Base-by-base conservation (phyloP, 2,329 filamentous ascomycete genomes). In the Aspergillus pseudotamarii region DNA sequence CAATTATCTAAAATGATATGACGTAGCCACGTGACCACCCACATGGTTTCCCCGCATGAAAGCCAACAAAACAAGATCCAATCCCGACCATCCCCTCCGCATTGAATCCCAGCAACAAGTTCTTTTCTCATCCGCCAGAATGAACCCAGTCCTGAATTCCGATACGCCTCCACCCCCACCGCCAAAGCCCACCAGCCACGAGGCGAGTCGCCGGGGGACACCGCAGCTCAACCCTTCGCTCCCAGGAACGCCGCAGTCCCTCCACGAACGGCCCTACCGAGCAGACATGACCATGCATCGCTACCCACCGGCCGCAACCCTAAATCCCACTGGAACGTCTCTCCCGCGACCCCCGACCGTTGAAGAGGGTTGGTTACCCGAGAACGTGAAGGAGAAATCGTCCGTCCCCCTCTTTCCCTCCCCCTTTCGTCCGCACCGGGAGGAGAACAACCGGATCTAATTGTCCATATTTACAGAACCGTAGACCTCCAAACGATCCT, bases 371-470 rank as follows among this genome's bases (percentile, higher is more conserved):
- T 97, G 93, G 93, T 83, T 97, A 3, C 93, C 93, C 1, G 85
- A 87, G 64, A 81, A 88, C 14, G 80, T 97, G 2, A 86, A 91
- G 72, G 91, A 95, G 72, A 96, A 95, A 81, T 89, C 91, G 93
- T 96, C 87, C 80, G n/a, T 2, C 21, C 9, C 34, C 48, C 3
- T 21, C 43, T 48, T 9, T 28, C 3, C 19, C 11, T n/a, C 36
- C 34, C 21, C 6, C 6, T 6, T 8, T 19, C 36, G 0, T 19
- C 19, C 36, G 14, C 36, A 38, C 36, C 4, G 6, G 8, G 14
- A 9, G 6, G 8, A 5, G 2, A 38, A 38, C 6, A 3, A 19
- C 36, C 8, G 0, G 6, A 10, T n/a, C 38, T 41, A 36, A 51
- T 14, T 19, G 2, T n/a, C 2, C 14, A 10, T 16, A 3, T 43